Evolutionary conservation across 2,329 filamentous ascomycete species (phyloP).

Genomic region (Aschersonia sp.): DNA sequence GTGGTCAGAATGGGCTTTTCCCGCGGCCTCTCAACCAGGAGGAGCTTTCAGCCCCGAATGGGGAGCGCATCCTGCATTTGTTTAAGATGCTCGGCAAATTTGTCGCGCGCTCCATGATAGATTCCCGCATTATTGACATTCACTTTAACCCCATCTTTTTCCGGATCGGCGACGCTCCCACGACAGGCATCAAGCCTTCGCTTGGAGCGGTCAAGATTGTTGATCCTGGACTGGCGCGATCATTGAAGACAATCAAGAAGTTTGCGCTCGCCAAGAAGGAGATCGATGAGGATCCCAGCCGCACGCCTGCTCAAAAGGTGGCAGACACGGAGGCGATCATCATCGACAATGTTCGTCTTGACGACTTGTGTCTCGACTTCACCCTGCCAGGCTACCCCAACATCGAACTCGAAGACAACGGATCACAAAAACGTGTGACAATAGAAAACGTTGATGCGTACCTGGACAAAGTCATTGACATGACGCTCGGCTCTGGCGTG

Average conservation of each 20-base stretch:
- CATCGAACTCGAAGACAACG: slow-evolving; percentile 68
- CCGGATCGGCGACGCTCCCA: slow-evolving; percentile 62
- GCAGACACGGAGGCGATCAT: slow-evolving; percentile 53
- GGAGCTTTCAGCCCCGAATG: slow-evolving; percentile 58
- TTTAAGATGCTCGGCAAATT: slow-evolving; percentile 96
- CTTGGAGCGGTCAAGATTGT: slow-evolving; percentile 82
- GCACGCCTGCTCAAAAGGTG: slow-evolving; percentile 57
- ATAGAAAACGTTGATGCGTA: slow-evolving; percentile 88
- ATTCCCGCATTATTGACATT: slow-evolving; percentile 93
- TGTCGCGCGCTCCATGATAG: slow-evolving; percentile 93
- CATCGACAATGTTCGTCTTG: slow-evolving; percentile 63
- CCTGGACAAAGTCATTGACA: slow-evolving; percentile 77
- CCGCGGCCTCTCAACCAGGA: slow-evolving; percentile 78
- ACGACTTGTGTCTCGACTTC: slow-evolving; percentile 86
- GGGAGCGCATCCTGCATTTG: slow-evolving; percentile 74
- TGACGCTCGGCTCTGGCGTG: slow-evolving; percentile 81
- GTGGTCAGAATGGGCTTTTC: slow-evolving; percentile 73
- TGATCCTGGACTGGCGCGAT: slow-evolving; percentile 73
- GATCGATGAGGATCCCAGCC: slow-evolving; percentile 55
- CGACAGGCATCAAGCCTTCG: slow-evolving; percentile 57
- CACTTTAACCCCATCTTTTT: slow-evolving; percentile 98
- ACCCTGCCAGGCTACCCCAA: slow-evolving; percentile 81
- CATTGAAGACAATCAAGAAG: slow-evolving; percentile 73
- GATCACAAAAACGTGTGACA: slow-evolving; percentile 60
- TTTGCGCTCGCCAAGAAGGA: slow-evolving; percentile 72